phyloP scores from a whole-genome alignment of 495 filamentous ascomycete genomes.

The Usnea hakonensis region DNA sequence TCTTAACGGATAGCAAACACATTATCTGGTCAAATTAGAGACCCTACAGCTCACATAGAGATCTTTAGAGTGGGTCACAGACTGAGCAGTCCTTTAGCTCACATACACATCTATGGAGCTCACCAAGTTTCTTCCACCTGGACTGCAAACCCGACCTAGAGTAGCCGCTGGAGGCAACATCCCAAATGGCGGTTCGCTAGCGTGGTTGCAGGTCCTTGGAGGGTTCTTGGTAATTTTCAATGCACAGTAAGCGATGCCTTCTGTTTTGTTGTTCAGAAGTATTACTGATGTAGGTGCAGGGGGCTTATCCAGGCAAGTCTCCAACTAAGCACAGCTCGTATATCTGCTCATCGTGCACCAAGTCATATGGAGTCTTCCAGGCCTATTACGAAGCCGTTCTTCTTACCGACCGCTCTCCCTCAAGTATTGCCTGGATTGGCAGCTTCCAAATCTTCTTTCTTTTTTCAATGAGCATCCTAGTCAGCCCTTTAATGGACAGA shows the following conservation, averaged over 20 bases:
- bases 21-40: neutral
- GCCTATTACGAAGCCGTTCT: constrained; percentile 34
- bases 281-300: neutral
- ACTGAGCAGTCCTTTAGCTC: no score
- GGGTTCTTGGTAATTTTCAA: constrained; percentile 19
- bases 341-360: neutral
- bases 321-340: neutral
- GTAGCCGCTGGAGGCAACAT: neutral
- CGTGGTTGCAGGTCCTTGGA: constrained; percentile 14
- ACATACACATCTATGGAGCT: neutral
- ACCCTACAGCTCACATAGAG: neutral
- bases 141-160: neutral
- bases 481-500: constrained; percentile 31
- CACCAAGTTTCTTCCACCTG: neutral
- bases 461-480: constrained; percentile 27
- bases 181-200: constrained; percentile 6
- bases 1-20: neutral
- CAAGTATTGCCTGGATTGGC: constrained; percentile 44
- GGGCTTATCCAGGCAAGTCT: constrained; percentile 1
- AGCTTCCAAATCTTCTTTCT: constrained; percentile 37
- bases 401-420: constrained; percentile 25
- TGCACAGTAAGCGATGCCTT: constrained; percentile 6
- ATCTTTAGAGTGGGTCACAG: neutral
- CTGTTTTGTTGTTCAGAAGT: neutral
- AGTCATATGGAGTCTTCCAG: constrained; percentile 32